Conservation (phyloP, 176 grass and related monocot genomes). For the Paspalum notatum region DNA sequence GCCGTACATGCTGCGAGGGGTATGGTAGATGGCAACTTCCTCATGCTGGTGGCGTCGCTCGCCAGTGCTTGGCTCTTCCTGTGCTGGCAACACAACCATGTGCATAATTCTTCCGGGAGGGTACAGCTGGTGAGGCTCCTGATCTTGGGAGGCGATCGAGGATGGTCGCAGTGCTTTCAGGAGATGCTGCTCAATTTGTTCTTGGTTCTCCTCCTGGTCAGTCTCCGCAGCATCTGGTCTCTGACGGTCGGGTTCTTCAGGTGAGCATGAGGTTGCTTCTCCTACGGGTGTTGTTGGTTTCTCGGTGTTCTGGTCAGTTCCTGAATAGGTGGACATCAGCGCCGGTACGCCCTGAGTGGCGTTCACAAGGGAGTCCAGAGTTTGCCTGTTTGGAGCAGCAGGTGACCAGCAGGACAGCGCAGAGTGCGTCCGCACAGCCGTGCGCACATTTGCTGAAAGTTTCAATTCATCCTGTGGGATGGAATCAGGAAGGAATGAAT, state of each 20-base stretch:
- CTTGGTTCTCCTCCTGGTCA: conserved; percentile 36
- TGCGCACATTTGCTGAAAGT: background rate
- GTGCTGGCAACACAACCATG: conserved; percentile 58
- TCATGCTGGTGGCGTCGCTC: conserved; percentile 15
- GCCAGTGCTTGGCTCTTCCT: background rate
- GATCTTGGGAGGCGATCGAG: background rate
- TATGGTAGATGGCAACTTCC: conserved; percentile 56
- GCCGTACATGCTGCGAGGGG: conserved; percentile 59
- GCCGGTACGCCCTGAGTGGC: background rate
- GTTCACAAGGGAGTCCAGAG: background rate
- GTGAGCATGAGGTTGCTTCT: background rate
- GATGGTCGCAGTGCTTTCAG: background rate
- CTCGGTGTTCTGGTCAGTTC: background rate
- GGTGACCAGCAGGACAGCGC: conserved; percentile 36
- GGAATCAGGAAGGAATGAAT: background rate
- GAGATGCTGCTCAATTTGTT: conserved; percentile 25
- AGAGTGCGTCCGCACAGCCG: conserved; percentile 23
- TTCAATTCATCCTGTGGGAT: conserved; percentile 43
- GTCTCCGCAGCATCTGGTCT: conserved; percentile 6
- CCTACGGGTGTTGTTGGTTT: background rate
- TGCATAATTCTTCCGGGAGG: conserved; percentile 86
- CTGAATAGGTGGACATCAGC: background rate
- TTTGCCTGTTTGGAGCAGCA: conserved; percentile 6
- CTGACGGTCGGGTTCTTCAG: background rate
- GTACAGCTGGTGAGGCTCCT: conserved; percentile 50